Conservation (phyloP, 495 filamentous ascomycete species). For the Neurospora sp. region DNA sequence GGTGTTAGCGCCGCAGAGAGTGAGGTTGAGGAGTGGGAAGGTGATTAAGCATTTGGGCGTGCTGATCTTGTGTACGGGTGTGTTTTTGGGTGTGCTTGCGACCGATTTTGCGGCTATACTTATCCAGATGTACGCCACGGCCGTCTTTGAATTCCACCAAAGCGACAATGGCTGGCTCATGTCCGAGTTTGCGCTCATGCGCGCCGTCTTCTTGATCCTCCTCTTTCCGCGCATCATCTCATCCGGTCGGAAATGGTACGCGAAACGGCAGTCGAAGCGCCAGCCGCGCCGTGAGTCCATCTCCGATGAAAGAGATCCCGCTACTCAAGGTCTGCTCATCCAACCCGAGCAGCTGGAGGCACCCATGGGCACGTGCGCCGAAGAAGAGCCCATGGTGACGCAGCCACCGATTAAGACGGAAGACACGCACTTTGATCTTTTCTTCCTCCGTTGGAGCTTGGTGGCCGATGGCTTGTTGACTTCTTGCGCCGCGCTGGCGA, state of each 20-base stretch:
- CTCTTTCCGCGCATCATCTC: conserved; percentile 46
- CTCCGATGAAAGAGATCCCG: conserved; percentile 1
- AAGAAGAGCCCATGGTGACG: conserved; percentile 30
- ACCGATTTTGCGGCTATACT: conserved; percentile 44
- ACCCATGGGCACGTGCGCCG: conserved; percentile 29
- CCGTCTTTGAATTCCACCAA: conserved; percentile 43
- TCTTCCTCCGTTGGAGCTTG: conserved; percentile 44
- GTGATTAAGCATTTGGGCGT: conserved; percentile 39
- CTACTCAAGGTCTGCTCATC: conserved; percentile 4
- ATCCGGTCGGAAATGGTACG: conserved; percentile 36
- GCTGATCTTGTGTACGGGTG: conserved; percentile 41
- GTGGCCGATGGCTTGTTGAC: conserved; percentile 44
- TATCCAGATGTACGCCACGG: conserved; percentile 45
- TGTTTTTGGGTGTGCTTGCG: conserved; percentile 46
- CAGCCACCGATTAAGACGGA: conserved; percentile 21
- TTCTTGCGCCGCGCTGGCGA: conserved; percentile 38
- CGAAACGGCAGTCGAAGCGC: conserved; percentile 1
- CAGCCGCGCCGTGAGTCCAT: not conserved
- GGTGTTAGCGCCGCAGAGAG: conserved; percentile 38
- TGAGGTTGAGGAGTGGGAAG: conserved; percentile 30
- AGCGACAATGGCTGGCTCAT: conserved; percentile 44
- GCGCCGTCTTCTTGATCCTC: conserved; percentile 44
- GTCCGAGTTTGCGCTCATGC: conserved; percentile 41
- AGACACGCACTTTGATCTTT: conserved; percentile 41
- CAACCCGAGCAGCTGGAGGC: conserved; percentile 30